Conservation (phyloP, 495 filamentous ascomycete species). For the Trichocladium uniseriatum region DNA sequence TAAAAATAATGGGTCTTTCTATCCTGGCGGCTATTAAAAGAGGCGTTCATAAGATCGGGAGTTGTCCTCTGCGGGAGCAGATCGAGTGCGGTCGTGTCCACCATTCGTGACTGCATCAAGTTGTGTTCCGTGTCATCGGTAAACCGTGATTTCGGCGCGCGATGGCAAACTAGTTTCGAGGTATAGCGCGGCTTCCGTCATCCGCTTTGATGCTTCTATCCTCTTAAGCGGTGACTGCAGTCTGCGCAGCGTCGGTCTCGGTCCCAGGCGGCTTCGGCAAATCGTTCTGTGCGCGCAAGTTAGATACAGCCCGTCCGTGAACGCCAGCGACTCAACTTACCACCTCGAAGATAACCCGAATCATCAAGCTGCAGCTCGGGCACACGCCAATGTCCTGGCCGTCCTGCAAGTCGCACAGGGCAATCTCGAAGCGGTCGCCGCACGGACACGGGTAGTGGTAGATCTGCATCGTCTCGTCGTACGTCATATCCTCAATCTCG, state of each 20-base stretch:
- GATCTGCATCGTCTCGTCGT: conserved; percentile 67
- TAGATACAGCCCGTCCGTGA: no score
- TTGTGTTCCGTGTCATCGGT: no score
- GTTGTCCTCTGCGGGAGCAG: no score
- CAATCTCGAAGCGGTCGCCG: conserved; percentile 94
- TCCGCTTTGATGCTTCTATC: not conserved
- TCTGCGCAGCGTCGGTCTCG: conserved; percentile 4
- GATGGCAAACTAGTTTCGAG: no score
- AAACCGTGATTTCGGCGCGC: no score
- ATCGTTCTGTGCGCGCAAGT: conserved; percentile 33
- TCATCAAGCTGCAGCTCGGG: conserved; percentile 94
- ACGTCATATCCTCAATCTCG: conserved; percentile 99
- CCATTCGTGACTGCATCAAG: no score
- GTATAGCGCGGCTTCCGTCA: no score
- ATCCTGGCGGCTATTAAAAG: no score
- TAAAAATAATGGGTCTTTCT: no score
- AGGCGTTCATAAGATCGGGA: no score
- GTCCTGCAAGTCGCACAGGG: conserved; percentile 72
- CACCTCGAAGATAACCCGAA: conserved; percentile 82
- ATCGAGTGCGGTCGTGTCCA: no score
- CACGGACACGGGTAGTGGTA: conserved; percentile 97
- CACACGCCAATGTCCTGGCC: conserved; percentile 89
- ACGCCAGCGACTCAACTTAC: conserved; percentile 39
- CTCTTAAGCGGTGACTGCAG: conserved; percentile 17
- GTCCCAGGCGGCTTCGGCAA: conserved; percentile 18